phyloP scores from a whole-genome alignment of 2,329 filamentous ascomycete species.

The Paecilomyces sp. region DNA sequence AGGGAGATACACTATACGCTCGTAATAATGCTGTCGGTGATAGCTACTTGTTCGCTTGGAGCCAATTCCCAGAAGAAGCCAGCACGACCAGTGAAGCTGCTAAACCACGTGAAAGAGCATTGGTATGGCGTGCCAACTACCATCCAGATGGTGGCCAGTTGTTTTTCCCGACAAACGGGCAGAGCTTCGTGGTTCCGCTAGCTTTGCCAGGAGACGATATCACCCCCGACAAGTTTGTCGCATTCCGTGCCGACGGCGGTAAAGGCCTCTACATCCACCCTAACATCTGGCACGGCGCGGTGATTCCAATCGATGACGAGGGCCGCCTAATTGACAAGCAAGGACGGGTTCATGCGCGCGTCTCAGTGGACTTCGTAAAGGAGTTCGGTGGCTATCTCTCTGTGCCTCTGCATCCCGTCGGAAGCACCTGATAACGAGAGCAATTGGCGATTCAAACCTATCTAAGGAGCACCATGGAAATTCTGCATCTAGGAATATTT shows the following conservation, averaged over 20 bases:
- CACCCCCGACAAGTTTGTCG: slow-evolving; percentile 1
- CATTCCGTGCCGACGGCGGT: not conserved
- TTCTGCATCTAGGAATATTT: no score
- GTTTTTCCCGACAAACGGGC: not conserved
- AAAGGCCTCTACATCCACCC: slow-evolving; percentile 1
- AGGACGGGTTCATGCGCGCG: not conserved
- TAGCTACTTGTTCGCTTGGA: slow-evolving; percentile 1
- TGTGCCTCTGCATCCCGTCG: no score
- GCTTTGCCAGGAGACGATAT: not conserved
- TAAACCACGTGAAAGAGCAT: not conserved
- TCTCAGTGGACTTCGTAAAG: not conserved
- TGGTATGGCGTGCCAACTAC: slow-evolving; percentile 1
- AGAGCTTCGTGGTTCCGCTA: slow-evolving; percentile 1
- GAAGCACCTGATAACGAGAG: no score
- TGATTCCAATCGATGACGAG: not conserved
- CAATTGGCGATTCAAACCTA: no score
- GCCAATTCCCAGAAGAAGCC: slow-evolving; percentile 1
- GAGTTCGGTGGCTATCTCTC: slow-evolving; percentile 2
- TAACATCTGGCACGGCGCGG: slow-evolving; percentile 1
- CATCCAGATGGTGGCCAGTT: slow-evolving; percentile 1
- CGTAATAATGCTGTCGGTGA: slow-evolving; percentile 1
- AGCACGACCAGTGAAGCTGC: not conserved
- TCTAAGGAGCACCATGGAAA: no score
- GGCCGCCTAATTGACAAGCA: not conserved
- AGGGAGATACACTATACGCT: not conserved